phyloP scores from a whole-genome alignment of 257 asterid genomes.

The Thymus mandschuricus region DNA sequence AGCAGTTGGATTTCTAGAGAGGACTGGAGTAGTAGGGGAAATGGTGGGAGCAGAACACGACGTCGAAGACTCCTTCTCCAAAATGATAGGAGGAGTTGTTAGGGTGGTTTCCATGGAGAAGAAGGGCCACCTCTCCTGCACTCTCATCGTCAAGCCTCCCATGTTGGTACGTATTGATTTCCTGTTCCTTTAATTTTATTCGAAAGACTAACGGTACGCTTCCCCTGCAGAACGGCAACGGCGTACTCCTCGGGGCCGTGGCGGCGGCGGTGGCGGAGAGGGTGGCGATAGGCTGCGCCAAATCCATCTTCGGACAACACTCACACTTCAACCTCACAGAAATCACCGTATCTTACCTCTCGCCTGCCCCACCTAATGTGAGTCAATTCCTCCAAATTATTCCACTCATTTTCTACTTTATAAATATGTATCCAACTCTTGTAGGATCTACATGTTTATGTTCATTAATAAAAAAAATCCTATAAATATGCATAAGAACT shows the following conservation, averaged over 20 bases:
- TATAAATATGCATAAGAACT: too few species aligned
- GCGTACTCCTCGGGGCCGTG: constrained; percentile 83
- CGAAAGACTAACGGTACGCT: too few species aligned
- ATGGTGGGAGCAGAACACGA: constrained; percentile 35
- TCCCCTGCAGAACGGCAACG: constrained; percentile 50
- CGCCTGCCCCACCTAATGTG: constrained; percentile 64
- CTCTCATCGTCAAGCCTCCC: constrained; percentile 58
- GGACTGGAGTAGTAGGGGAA: neutral
- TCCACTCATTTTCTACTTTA: too few species aligned
- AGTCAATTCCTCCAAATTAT: neutral
- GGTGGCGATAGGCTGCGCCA: constrained; percentile 72
- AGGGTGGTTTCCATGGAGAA: constrained; percentile 49
- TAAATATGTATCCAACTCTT: too few species aligned
- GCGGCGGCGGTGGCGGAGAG: constrained; percentile 68
- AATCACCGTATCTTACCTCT: constrained; percentile 67
- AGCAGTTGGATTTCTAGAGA: neutral
- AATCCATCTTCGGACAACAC: constrained; percentile 72
- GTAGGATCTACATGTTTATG: too few species aligned
- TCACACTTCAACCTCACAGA: constrained; percentile 75
- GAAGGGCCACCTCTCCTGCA: constrained; percentile 68
- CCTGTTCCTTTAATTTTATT: too few species aligned
- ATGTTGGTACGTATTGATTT: constrained; percentile 46
- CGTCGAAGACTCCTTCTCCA: constrained; percentile 56
- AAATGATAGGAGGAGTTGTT: constrained; percentile 53
- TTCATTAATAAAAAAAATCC: too few species aligned